These are phyloP conservation scores for Daldinia eschscholtzii DNA, from an alignment of 2,329 filamentous ascomycete species.

Conservation along the genomic window DNA sequence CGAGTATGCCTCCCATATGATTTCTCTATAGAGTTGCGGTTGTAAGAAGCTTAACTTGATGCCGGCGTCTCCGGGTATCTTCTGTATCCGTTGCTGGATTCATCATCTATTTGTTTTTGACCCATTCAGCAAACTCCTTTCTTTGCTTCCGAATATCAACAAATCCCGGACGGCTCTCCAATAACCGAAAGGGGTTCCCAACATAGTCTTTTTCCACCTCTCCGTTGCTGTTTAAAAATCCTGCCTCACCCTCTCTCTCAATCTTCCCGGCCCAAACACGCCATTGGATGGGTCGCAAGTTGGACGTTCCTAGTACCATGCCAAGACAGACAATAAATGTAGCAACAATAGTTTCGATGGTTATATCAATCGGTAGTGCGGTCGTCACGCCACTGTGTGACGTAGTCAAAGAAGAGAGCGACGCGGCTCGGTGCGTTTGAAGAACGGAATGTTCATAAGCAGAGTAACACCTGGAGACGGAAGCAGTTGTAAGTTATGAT, in stretches of 20 bases:
- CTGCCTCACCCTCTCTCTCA: slow-evolving; percentile 77
- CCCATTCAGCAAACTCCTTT: slow-evolving; percentile 83
- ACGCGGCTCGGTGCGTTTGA: slow-evolving; percentile 67
- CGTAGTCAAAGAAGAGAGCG: slow-evolving; percentile 59
- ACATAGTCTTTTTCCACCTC: slow-evolving; percentile 77
- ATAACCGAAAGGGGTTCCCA: slow-evolving; percentile 81
- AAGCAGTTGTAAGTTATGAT: slow-evolving; percentile 34
- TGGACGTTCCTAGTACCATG: slow-evolving; percentile 81
- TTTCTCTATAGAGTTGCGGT: background rate
- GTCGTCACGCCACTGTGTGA: slow-evolving; percentile 57
- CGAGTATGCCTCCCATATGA: background rate
- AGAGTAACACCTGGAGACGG: slow-evolving; percentile 83
- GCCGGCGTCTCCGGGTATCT: background rate
- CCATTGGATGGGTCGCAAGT: slow-evolving; percentile 87
- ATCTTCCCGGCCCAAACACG: slow-evolving; percentile 85
- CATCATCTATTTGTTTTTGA: slow-evolving; percentile 56
- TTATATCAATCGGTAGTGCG: slow-evolving; percentile 85
- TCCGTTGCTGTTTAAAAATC: slow-evolving; percentile 68
- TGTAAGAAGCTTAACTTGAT: background rate
- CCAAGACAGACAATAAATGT: slow-evolving; percentile 85
- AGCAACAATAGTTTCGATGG: slow-evolving; percentile 84
- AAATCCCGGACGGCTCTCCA: slow-evolving; percentile 88
- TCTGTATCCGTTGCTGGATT: background rate
- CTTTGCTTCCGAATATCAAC: slow-evolving; percentile 87
- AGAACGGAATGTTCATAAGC: slow-evolving; percentile 90